A percentile compares a stretch with the other conserved stretches of the same genome.
phyloP scores from a whole-genome alignment of 352 stramenopile species.

The Globisporangium spinosum region DNA sequence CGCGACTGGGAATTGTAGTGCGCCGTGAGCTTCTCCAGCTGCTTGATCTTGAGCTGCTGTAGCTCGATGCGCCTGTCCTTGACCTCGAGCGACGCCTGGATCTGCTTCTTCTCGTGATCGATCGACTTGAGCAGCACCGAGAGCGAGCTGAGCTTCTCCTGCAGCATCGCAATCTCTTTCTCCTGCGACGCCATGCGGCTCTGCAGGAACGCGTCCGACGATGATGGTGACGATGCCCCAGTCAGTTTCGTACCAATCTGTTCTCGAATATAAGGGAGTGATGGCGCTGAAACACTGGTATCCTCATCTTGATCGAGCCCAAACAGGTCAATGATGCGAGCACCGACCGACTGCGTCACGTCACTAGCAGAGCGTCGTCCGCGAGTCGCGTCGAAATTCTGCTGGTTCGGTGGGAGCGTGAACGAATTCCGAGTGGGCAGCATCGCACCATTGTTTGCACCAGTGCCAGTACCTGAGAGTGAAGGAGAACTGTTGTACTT shows the following conservation, averaged over 20 bases:
- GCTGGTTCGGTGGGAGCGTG: constrained; percentile 4
- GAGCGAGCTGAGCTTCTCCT: constrained; percentile 62
- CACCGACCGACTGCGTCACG: constrained; percentile 1
- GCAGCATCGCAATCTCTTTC: constrained; percentile 66
- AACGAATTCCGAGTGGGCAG: constrained; percentile 9
- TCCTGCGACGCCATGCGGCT: constrained; percentile 61
- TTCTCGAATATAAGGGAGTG: neutral
- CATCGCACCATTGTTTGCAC: neutral
- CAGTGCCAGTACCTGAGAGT: constrained; percentile 3
- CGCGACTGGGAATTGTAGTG: constrained; percentile 43
- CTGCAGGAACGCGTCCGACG: constrained; percentile 37
- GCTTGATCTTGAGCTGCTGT: constrained; percentile 55
- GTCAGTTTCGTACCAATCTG: neutral
- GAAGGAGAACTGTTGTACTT: constrained; percentile 1
- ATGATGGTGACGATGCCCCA: neutral
- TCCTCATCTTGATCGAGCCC: constrained; percentile 11
- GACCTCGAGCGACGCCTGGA: constrained; percentile 53
- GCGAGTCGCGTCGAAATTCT: neutral
- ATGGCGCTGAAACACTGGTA: neutral
- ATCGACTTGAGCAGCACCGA: constrained; percentile 60
- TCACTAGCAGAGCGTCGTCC: constrained; percentile 10
- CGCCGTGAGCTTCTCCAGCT: constrained; percentile 55
- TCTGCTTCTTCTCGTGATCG: constrained; percentile 60
- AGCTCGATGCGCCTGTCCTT: constrained; percentile 76
- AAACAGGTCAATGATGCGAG: constrained; percentile 23